Percentiles rank a stretch among this genome's conserved stretches.
phyloP scores from a whole-genome alignment of 345 rosid species.

The Linum tenue region DNA sequence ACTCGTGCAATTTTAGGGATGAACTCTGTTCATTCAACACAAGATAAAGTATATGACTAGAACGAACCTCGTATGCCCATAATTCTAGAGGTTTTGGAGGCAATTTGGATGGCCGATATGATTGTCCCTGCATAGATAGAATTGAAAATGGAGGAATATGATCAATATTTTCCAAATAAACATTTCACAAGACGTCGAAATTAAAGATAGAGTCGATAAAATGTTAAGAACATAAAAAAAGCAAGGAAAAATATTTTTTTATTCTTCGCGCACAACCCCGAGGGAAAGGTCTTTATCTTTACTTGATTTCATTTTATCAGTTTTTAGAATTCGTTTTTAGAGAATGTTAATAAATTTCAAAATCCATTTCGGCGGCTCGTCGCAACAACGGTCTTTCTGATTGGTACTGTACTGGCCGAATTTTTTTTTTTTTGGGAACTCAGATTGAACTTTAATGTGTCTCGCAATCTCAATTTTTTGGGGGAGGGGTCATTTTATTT shows the following conservation, averaged over 20 bases:
- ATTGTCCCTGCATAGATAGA: conserved; percentile 49
- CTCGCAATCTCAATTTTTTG: too few species aligned
- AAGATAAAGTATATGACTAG: not conserved
- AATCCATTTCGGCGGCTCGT: conserved; percentile 13
- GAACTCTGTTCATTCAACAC: not conserved
- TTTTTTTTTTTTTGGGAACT: too few species aligned
- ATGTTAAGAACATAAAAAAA: too few species aligned
- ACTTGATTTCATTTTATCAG: too few species aligned
- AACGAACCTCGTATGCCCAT: conserved; percentile 80
- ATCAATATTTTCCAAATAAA: not conserved
- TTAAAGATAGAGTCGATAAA: too few species aligned
- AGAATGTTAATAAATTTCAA: conserved; percentile 10
- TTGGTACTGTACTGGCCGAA: conserved; percentile 1
- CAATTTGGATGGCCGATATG: conserved; percentile 60
- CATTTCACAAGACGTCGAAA: not conserved
- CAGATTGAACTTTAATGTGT: too few species aligned
- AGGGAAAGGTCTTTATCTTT: too few species aligned
- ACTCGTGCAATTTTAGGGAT: not conserved
- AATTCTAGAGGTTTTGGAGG: conserved; percentile 83
- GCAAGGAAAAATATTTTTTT: too few species aligned
- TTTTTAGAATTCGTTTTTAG: not conserved
- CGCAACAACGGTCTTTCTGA: conserved; percentile 11
- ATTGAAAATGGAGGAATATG: not conserved
- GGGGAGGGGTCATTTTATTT: too few species aligned
- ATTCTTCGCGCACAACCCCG: too few species aligned